Evolutionary conservation across 2,329 filamentous ascomycete species (phyloP).

Genomic region (Verticillium albo-atrum): DNA sequence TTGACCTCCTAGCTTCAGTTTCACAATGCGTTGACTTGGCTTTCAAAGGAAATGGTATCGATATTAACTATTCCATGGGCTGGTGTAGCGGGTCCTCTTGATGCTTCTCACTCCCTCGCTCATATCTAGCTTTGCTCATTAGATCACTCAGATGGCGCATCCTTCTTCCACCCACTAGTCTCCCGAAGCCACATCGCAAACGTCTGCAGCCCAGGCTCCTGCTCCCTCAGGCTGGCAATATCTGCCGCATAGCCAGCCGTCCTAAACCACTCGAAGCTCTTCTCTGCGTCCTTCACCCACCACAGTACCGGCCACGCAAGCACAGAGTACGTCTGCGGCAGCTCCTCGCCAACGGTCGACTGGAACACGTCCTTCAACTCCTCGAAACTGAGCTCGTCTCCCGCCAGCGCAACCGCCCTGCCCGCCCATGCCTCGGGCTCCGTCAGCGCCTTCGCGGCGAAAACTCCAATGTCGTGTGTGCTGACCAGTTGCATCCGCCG

Average conservation of each 20-base stretch:
- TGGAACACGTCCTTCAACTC: slow-evolving; percentile 8
- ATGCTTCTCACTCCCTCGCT: neutral
- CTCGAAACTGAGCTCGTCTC: slow-evolving; percentile 11
- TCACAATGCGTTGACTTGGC: too few species aligned
- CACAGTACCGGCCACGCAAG: slow-evolving; percentile 10
- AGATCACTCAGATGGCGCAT: neutral
- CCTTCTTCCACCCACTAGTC: slow-evolving; percentile 14
- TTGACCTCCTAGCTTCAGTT: too few species aligned
- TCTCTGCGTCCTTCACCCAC: slow-evolving; percentile 10
- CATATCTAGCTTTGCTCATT: neutral
- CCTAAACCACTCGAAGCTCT: slow-evolving; percentile 14
- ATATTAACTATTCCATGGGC: too few species aligned
- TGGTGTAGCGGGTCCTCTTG: too few species aligned
- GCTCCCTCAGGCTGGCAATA: slow-evolving; percentile 1
- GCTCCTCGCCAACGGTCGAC: slow-evolving; percentile 6
- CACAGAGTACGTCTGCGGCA: slow-evolving; percentile 9
- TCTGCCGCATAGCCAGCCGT: slow-evolving; percentile 8
- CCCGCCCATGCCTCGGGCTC: slow-evolving; percentile 12
- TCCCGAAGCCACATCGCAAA: slow-evolving; percentile 16
- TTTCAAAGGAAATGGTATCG: too few species aligned
- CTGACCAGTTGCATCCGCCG: slow-evolving; percentile 19
- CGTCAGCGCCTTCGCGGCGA: slow-evolving; percentile 10
- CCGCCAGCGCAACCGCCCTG: slow-evolving; percentile 10
- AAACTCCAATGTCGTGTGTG: slow-evolving; percentile 19
- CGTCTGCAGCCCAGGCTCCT: slow-evolving; percentile 9